These are phyloP conservation scores for Carex myosuroides DNA, from an alignment of 176 grass and related monocot genomes.

Conservation along the genomic window DNA sequence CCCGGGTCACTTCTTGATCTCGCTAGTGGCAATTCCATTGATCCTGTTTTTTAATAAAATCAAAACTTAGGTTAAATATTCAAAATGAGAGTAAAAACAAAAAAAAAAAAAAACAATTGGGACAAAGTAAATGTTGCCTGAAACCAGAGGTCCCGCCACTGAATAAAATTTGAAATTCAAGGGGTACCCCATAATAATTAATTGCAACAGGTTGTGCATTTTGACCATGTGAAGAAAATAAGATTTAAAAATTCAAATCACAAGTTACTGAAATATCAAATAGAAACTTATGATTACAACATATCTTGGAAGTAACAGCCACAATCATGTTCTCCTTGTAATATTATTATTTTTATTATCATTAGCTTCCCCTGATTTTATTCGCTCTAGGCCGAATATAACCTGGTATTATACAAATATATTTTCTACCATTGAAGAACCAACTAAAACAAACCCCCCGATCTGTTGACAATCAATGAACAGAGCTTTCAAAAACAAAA, in stretches of 20 bases:
- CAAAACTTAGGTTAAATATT: not conserved
- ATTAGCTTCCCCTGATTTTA: not conserved
- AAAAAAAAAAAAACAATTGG: not conserved
- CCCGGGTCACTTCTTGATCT: conserved; percentile 61
- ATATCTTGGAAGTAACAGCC: not conserved
- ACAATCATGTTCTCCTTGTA: not conserved
- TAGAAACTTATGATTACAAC: not conserved
- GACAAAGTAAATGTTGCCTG: not conserved
- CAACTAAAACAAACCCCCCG: not conserved
- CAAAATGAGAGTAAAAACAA: not conserved
- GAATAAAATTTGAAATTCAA: not conserved
- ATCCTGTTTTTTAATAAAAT: conserved; percentile 4
- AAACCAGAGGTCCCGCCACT: not conserved
- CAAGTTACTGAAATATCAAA: not conserved
- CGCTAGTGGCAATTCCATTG: conserved; percentile 40
- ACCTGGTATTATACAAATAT: too few relatives aligned
- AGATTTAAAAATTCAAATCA: not conserved
- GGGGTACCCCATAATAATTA: not conserved
- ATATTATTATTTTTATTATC: not conserved
- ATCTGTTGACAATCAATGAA: not conserved
- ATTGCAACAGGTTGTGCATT: not conserved
- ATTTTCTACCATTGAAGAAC: not conserved
- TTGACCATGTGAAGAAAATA: not conserved
- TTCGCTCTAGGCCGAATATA: too few relatives aligned
- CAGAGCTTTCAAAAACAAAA: not conserved